Evolutionary conservation across 2,329 filamentous ascomycete genomes (phyloP).

Genomic region (Cryphonectria japonica): DNA sequence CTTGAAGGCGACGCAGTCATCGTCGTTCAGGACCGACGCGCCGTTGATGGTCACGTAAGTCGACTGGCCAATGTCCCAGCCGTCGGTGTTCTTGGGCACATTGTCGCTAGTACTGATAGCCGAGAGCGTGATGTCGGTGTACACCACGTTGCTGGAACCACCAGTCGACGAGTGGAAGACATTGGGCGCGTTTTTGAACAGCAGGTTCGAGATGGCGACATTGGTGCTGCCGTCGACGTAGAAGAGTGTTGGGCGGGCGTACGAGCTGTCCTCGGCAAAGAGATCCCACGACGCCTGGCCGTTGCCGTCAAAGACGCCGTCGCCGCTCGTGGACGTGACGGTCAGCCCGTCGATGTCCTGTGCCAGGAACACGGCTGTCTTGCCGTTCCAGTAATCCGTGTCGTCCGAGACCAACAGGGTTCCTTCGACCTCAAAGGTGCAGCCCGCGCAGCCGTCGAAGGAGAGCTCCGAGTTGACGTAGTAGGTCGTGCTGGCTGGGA

Average conservation of each 20-base stretch:
- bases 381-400: constrained; percentile 47
- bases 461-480: constrained; percentile 47
- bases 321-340: constrained; percentile 44
- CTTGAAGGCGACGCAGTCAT: constrained; percentile 52
- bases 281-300: constrained; percentile 47
- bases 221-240: constrained; percentile 43
- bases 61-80: constrained; percentile 45
- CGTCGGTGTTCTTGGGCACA: constrained; percentile 46
- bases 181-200: constrained; percentile 48
- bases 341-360: constrained; percentile 42
- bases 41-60: constrained; percentile 43
- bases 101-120: constrained; percentile 45
- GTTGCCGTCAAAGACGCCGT: constrained; percentile 51
- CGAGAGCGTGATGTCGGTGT: constrained; percentile 42
- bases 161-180: constrained; percentile 48
- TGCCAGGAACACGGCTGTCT: constrained; percentile 45
- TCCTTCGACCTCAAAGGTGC: constrained; percentile 51
- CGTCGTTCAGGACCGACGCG: constrained; percentile 44
- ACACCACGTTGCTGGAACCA: constrained; percentile 40
- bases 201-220: constrained; percentile 43
- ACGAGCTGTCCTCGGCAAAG: constrained; percentile 44
- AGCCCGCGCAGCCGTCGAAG: constrained; percentile 47
- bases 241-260: constrained; percentile 46
- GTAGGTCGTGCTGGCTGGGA: constrained; percentile 47
- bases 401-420: constrained; percentile 44